Evolutionary conservation across 352 stramenopile species (phyloP).

Genomic region (Pythium periplocum): DNA sequence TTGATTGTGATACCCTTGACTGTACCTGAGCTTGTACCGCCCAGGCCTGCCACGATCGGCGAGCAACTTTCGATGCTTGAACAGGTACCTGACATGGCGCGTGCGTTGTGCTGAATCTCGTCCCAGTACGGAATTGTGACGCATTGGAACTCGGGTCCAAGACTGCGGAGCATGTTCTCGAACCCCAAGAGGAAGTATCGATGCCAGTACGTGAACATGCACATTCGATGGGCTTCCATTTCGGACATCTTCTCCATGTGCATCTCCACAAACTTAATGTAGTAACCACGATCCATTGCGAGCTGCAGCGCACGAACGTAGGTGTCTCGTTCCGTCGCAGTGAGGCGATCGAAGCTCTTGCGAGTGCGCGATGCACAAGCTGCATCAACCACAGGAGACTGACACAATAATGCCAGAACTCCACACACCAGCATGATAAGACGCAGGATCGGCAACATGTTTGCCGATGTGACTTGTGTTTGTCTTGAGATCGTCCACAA

Average conservation of each 20-base stretch:
- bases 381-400: slow-evolving; percentile 4
- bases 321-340: slow-evolving; percentile 5
- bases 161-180: slow-evolving; percentile 68
- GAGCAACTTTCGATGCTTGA: slow-evolving; percentile 28
- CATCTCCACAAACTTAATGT: slow-evolving; percentile 49
- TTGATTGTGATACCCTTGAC: slow-evolving; percentile 25
- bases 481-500: no score
- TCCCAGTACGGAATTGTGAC: slow-evolving; percentile 68
- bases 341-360: slow-evolving; percentile 18
- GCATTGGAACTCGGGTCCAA: slow-evolving; percentile 32
- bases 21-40: slow-evolving; percentile 14
- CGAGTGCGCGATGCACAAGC: slow-evolving; percentile 11
- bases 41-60: slow-evolving; percentile 29
- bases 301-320: slow-evolving; percentile 12
- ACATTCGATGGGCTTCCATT: slow-evolving; percentile 41
- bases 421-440: no score
- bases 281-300: slow-evolving; percentile 17
- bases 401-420: background rate
- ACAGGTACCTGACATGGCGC: slow-evolving; percentile 18
- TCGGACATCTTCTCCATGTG: slow-evolving; percentile 42
- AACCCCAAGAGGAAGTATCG: slow-evolving; percentile 54
- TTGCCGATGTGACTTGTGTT: no score
- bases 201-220: slow-evolving; percentile 78
- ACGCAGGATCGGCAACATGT: no score
- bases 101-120: slow-evolving; percentile 26